A percentile compares a stretch with the other conserved stretches of the same genome.
Evolutionary conservation across 2,329 filamentous ascomycete species (phyloP).

Genomic region (Scedosporium minutisporum): DNA sequence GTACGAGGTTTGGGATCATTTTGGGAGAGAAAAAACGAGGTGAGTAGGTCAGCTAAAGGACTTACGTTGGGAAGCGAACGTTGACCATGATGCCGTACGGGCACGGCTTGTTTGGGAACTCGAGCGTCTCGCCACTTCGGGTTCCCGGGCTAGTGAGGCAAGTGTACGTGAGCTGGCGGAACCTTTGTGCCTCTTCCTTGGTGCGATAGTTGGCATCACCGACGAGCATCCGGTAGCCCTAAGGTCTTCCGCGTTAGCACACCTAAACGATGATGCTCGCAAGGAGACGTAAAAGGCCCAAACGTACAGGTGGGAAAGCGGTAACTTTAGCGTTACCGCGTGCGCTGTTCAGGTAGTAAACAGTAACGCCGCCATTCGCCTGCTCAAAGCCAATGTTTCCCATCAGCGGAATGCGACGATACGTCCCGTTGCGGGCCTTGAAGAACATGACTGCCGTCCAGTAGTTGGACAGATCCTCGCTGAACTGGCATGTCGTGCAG

Average conservation of each 20-base stretch:
- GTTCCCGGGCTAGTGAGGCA: not conserved
- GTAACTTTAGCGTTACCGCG: constrained; percentile 26
- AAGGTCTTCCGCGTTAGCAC: constrained; percentile 11
- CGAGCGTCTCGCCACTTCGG: constrained; percentile 30
- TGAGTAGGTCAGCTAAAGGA: not conserved
- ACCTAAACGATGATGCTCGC: not conserved
- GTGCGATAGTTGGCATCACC: constrained; percentile 34
- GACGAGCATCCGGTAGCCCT: constrained; percentile 46
- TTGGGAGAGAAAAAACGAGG: not conserved
- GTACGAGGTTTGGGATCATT: not conserved
- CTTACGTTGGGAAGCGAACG: constrained; percentile 42
- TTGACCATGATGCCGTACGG: constrained; percentile 40
- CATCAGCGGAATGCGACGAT: constrained; percentile 22
- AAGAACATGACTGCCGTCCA: constrained; percentile 24
- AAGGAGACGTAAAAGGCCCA: too few relatives aligned
- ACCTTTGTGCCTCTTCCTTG: not conserved
- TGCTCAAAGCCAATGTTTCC: not conserved
- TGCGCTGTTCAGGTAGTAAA: constrained; percentile 25
- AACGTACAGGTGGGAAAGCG: constrained; percentile 13
- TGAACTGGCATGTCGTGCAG: constrained; percentile 22
- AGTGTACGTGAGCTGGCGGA: constrained; percentile 2
- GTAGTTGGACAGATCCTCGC: constrained; percentile 27
- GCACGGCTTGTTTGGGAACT: constrained; percentile 46
- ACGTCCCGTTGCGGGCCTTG: constrained; percentile 19
- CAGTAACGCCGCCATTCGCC: constrained; percentile 22